These are phyloP conservation scores for Lentinula lateritia DNA, from an alignment of 768 basidiomycete species.

Conservation along the genomic window DNA sequence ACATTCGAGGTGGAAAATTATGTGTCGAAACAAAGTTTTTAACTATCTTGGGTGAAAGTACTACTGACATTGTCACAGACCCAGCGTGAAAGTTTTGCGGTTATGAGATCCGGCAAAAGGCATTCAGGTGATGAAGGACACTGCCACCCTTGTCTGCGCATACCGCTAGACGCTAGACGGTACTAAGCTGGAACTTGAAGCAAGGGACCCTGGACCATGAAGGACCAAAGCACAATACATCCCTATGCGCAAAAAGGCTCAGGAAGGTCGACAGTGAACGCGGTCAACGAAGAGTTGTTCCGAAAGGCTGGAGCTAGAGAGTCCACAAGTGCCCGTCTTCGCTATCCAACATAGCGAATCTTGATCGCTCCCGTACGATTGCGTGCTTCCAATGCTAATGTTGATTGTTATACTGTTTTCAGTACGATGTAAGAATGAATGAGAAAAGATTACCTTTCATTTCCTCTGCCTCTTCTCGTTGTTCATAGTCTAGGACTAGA, in stretches of 20 bases:
- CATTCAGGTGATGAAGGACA: not conserved
- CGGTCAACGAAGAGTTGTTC: not conserved
- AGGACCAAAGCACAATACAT: not conserved
- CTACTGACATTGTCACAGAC: no score
- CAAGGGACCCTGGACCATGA: not conserved
- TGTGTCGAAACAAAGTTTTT: not conserved
- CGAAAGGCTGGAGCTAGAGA: slow-evolving; percentile 1
- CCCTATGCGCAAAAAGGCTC: not conserved
- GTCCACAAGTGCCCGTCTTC: not conserved
- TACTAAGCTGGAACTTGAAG: not conserved
- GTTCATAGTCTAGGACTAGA: slow-evolving; percentile 89
- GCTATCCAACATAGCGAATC: slow-evolving; percentile 70
- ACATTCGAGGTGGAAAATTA: not conserved
- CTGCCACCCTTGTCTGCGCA: not conserved
- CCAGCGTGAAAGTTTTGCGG: not conserved
- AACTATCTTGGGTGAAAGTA: not conserved
- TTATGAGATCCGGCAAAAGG: no score
- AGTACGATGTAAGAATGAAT: not conserved
- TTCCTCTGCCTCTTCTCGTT: slow-evolving; percentile 83
- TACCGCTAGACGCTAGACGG: not conserved
- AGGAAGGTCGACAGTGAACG: not conserved
- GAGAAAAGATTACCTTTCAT: slow-evolving; percentile 48
- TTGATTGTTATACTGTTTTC: not conserved
- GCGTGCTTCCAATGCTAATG: slow-evolving; percentile 61
- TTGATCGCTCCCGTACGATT: slow-evolving; percentile 66